Percentiles rank a stretch among this genome's conserved stretches.
phyloP scores from a whole-genome alignment of 768 basidiomycete species.

The Boletellus ananas region DNA sequence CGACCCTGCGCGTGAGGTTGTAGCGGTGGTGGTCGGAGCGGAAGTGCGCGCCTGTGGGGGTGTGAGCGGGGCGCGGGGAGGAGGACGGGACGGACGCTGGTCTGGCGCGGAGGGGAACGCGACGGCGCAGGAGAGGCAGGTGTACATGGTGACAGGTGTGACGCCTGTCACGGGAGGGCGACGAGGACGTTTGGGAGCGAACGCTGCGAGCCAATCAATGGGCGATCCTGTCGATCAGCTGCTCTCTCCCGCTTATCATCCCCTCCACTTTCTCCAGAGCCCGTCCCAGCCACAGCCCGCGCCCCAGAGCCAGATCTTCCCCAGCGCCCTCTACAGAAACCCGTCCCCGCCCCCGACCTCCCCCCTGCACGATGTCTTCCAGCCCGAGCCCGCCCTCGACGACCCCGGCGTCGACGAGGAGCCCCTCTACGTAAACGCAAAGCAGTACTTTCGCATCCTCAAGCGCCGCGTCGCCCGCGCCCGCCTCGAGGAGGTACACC shows the following conservation, averaged over 20 bases:
- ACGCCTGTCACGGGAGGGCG: not conserved
- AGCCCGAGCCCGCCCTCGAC: conserved; percentile 32
- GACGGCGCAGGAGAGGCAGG: conserved; percentile 89
- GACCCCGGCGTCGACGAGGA: conserved; percentile 77
- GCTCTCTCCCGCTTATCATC: conserved; percentile 56
- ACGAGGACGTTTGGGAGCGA: conserved; percentile 24
- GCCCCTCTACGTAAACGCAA: conserved; percentile 98
- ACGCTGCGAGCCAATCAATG: conserved; percentile 46
- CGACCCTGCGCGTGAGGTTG: conserved; percentile 96
- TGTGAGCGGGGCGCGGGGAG: not conserved
- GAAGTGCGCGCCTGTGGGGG: conserved; percentile 71
- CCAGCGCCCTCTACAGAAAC: conserved; percentile 23
- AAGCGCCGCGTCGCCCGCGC: conserved; percentile 90
- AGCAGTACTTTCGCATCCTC: conserved; percentile 98
- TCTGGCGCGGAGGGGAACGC: conserved; percentile 77
- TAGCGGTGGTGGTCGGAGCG: conserved; percentile 94
- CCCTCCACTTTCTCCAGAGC: conserved; percentile 33
- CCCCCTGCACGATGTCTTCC: conserved; percentile 30
- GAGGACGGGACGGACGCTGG: conserved; percentile 56
- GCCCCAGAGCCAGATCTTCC: conserved; percentile 24
- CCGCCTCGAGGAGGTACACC: conserved; percentile 89
- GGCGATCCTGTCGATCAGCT: conserved; percentile 59
- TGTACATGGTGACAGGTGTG: conserved; percentile 48
- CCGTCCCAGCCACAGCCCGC: conserved; percentile 18
- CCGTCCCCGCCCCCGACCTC: conserved; percentile 32